Percentiles rank a stretch among this genome's conserved stretches.
Evolutionary conservation across 2,329 filamentous ascomycete species (phyloP).

Genomic region (Nigrospora oryzae): DNA sequence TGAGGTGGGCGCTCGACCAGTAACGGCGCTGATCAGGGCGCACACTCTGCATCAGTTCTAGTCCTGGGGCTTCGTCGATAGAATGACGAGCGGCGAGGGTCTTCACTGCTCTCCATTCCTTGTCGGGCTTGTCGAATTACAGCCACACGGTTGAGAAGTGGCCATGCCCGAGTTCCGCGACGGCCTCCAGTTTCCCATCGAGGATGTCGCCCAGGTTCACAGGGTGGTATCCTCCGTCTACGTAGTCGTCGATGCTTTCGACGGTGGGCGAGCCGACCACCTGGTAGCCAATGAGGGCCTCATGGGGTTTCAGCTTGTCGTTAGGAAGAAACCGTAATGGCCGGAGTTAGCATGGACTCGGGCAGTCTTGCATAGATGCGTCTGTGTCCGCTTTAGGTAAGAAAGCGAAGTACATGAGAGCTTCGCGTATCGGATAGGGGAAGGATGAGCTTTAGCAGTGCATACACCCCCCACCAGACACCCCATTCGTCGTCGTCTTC

Average conservation of each 20-base stretch:
- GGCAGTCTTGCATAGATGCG: too few species aligned
- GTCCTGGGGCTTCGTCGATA: background rate
- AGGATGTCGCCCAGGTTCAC: conserved; percentile 1
- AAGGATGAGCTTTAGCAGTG: too few species aligned
- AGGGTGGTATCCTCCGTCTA: conserved; percentile 1
- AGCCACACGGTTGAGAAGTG: conserved; percentile 3
- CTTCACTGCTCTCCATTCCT: conserved; percentile 1
- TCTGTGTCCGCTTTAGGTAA: too few species aligned
- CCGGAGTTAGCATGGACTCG: too few species aligned
- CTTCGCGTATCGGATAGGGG: too few species aligned
- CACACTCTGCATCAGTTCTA: background rate
- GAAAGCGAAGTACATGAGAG: too few species aligned
- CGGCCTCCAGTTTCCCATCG: background rate
- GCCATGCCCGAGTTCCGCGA: conserved; percentile 2
- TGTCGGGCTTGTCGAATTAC: background rate
- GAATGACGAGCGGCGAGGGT: background rate
- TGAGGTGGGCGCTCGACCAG: background rate
- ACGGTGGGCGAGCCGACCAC: background rate
- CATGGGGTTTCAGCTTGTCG: too few species aligned
- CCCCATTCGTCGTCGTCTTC: too few species aligned
- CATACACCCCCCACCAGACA: too few species aligned
- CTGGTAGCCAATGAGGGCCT: background rate
- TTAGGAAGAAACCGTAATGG: too few species aligned
- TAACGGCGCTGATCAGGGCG: background rate
- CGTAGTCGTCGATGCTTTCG: background rate